Evolutionary conservation across 2,329 filamentous ascomycete species (phyloP).

Genomic region (Talaromyces funiculosus): DNA sequence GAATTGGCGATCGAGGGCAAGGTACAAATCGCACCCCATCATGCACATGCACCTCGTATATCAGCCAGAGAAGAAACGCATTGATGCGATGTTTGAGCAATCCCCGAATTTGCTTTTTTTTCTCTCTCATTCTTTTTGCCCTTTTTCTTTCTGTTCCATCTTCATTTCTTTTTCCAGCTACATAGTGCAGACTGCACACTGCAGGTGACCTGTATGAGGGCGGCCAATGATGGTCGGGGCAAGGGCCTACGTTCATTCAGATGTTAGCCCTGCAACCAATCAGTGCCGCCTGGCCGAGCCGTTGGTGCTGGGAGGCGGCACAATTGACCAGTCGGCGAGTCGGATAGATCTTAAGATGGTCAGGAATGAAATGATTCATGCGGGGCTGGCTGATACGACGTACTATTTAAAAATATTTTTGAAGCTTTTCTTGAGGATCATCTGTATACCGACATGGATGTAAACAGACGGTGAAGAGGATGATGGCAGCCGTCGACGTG

Average conservation of each 20-base stretch:
- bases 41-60: background rate
- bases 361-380: background rate
- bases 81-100: background rate
- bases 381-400: background rate
- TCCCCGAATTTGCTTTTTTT: background rate
- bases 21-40: background rate
- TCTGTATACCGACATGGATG: background rate
- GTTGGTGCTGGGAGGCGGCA: constrained; percentile 2
- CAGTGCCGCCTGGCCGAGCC: background rate
- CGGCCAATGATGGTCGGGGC: constrained; percentile 1
- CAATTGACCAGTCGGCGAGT: constrained; percentile 6
- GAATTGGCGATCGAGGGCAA: background rate
- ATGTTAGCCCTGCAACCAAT: background rate
- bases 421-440: background rate
- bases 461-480: background rate
- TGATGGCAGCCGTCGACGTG: background rate
- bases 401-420: background rate
- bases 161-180: background rate
- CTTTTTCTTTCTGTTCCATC: background rate
- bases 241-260: background rate
- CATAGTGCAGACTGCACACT: background rate
- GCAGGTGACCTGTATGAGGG: constrained; percentile 2
- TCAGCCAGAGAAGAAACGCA: background rate
- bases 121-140: background rate
- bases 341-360: background rate